A percentile compares a stretch with the other conserved stretches of the same genome.
phyloP scores from a whole-genome alignment of 257 asterid genomes.

The Solanum sejunctum region DNA sequence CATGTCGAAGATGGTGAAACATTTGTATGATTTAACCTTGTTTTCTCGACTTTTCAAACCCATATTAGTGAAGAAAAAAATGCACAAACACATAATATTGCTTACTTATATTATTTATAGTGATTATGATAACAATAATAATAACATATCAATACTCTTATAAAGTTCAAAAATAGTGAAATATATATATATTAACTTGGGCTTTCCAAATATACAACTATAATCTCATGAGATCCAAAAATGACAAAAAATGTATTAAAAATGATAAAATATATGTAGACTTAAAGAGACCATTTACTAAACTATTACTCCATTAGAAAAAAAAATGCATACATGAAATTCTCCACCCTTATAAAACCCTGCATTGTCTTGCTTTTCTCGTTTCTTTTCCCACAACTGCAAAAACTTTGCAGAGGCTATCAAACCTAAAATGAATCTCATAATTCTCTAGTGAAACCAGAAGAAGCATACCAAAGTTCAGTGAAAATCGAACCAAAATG shows the following conservation, averaged over 20 bases:
- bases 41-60: no score
- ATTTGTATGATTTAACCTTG: background rate
- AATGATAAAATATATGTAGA: no score
- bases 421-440: background rate
- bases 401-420: background rate
- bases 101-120: no score
- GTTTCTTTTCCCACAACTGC: background rate
- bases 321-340: background rate
- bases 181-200: no score
- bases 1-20: background rate
- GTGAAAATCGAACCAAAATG: constrained; percentile 8
- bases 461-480: background rate
- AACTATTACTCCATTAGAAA: background rate
- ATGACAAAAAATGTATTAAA: no score
- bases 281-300: no score
- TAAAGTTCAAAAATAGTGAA: no score
- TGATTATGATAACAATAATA: background rate
- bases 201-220: no score
- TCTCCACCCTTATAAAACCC: background rate
- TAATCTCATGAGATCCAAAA: no score
- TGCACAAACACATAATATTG: no score
- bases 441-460: background rate
- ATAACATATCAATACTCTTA: no score
- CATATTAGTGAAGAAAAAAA: no score
- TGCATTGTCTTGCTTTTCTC: background rate